Conservation (phyloP, 2,329 filamentous ascomycete genomes). For the Verticillium albo-atrum region DNA sequence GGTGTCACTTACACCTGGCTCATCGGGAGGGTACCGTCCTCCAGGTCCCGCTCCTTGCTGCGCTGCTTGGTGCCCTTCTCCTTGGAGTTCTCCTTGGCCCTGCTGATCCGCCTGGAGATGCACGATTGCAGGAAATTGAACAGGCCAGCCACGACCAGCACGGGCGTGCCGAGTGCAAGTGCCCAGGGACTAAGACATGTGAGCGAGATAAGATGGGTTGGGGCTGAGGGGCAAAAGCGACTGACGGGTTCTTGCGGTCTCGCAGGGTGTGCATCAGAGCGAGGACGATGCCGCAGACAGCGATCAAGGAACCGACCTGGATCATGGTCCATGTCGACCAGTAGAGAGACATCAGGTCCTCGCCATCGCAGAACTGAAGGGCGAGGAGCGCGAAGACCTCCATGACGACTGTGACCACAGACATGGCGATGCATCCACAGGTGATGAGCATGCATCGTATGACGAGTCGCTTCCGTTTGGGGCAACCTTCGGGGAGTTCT, state of each 20-base stretch:
- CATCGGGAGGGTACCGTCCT: constrained; percentile 25
- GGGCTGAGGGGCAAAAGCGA: constrained; percentile 4
- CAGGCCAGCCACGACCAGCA: constrained; percentile 53
- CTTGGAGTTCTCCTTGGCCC: constrained; percentile 15
- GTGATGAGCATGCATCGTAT: constrained; percentile 37
- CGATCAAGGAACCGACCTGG: constrained; percentile 53
- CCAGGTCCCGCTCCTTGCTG: constrained; percentile 9
- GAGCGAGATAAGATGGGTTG: constrained; percentile 2
- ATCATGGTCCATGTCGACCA: constrained; percentile 60
- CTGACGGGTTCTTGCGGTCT: constrained; percentile 47
- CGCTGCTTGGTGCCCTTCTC: constrained; percentile 9
- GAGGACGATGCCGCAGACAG: constrained; percentile 52
- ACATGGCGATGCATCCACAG: constrained; percentile 37
- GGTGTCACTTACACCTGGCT: constrained; percentile 36
- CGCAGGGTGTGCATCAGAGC: constrained; percentile 45
- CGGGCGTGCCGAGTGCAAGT: constrained; percentile 54
- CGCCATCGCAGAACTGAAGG: constrained; percentile 55
- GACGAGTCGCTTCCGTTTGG: constrained; percentile 31
- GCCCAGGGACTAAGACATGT: constrained; percentile 43
- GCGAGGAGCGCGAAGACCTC: constrained; percentile 51
- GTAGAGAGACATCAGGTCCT: constrained; percentile 55
- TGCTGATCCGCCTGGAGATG: constrained; percentile 27
- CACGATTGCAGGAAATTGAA: constrained; percentile 42
- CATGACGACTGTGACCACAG: constrained; percentile 43
- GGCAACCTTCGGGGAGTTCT: constrained; percentile 23